Evolutionary conservation across 2,329 filamentous ascomycete species (phyloP).

Genomic region (Zymoseptoria tritici): DNA sequence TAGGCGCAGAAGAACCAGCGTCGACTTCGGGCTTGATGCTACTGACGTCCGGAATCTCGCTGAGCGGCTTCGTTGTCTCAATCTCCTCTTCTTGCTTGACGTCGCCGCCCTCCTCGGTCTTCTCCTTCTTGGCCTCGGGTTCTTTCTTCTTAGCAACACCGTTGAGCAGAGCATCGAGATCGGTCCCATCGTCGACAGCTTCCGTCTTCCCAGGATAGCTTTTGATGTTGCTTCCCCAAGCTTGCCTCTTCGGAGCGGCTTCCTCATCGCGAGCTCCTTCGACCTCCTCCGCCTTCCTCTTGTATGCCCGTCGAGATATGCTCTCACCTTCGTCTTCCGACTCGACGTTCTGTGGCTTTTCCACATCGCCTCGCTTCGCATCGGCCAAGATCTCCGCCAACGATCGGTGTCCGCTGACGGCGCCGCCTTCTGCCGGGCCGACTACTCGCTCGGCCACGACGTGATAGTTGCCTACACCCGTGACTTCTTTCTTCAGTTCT

Average conservation of each 20-base stretch:
- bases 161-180: conserved; percentile 54
- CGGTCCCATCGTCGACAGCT: conserved; percentile 45
- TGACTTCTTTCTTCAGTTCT: conserved; percentile 70
- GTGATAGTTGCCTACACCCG: conserved; percentile 84
- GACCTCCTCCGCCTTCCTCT: conserved; percentile 54
- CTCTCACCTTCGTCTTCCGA: conserved; percentile 38
- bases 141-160: conserved; percentile 25
- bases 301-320: conserved; percentile 51
- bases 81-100: conserved; percentile 26
- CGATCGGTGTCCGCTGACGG: conserved; percentile 12
- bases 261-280: conserved; percentile 54
- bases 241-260: conserved; percentile 28
- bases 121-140: conserved; percentile 24
- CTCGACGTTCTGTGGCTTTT: conserved; percentile 35
- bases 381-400: conserved; percentile 44
- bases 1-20: conserved; percentile 33
- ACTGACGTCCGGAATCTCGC: conserved; percentile 15
- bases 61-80: conserved; percentile 25
- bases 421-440: conserved; percentile 9
- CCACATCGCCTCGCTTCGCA: conserved; percentile 35
- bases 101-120: conserved; percentile 14
- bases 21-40: conserved; percentile 17
- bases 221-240: conserved; percentile 42
- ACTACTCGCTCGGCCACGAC: conserved; percentile 48
- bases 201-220: conserved; percentile 38